Conservation (phyloP, 208 protist species). For the Wallacemonas sp. region DNA sequence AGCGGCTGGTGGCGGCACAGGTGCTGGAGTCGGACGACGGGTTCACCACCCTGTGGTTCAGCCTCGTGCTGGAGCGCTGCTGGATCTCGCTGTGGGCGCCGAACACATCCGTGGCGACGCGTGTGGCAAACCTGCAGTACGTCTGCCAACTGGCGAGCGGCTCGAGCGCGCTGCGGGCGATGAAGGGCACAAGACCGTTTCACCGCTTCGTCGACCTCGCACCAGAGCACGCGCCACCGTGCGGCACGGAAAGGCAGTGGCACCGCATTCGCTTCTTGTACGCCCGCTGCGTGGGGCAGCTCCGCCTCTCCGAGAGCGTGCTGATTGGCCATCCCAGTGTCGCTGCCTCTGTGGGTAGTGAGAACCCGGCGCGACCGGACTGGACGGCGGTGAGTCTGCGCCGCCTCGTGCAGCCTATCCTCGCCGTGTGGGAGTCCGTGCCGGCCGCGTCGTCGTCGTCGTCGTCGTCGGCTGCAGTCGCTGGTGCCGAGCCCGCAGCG, state of each 20-base stretch:
- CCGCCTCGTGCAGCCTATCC: constrained; percentile 5
- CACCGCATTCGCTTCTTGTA: constrained; percentile 32
- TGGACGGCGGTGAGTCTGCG: background rate
- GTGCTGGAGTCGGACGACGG: constrained; percentile 1
- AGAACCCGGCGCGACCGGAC: background rate
- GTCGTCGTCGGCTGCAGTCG: no score
- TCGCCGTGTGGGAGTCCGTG: background rate
- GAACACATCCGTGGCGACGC: constrained; percentile 17
- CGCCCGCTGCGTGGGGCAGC: constrained; percentile 37
- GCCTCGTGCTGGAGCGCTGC: constrained; percentile 5
- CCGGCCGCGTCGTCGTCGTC: background rate
- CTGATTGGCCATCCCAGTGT: background rate
- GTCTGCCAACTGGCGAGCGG: constrained; percentile 33
- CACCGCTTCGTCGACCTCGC: constrained; percentile 15
- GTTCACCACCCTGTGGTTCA: background rate
- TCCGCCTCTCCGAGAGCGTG: constrained; percentile 18
- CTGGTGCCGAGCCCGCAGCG: no score
- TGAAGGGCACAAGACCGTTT: constrained; percentile 2
- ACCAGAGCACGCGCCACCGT: constrained; percentile 14
- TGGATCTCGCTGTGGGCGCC: constrained; percentile 11
- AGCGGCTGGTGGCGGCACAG: constrained; percentile 11
- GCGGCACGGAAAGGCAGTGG: background rate
- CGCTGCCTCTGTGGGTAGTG: background rate
- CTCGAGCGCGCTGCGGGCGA: constrained; percentile 29
- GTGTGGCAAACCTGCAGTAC: constrained; percentile 27